phyloP scores from a whole-genome alignment of 331 rosid genomes.

The Dryas integrifolia region DNA sequence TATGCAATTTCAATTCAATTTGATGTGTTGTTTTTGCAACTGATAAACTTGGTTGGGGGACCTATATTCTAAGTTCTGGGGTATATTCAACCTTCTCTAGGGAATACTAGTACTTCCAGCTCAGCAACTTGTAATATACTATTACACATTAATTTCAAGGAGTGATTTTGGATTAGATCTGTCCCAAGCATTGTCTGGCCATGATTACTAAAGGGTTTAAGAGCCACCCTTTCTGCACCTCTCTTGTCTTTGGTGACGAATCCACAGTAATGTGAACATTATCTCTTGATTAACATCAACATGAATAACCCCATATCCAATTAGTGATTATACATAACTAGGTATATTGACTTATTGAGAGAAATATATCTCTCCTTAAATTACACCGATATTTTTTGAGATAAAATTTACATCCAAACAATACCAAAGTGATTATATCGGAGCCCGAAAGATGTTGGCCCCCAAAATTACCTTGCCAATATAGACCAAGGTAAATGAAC shows the following conservation, averaged over 20 bases:
- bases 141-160: conserved; percentile 29
- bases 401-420: too few relatives aligned
- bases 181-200: conserved; percentile 53
- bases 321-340: too few relatives aligned
- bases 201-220: conserved; percentile 31
- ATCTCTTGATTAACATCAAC: conserved; percentile 10
- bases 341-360: too few relatives aligned
- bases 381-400: too few relatives aligned
- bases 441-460: too few relatives aligned
- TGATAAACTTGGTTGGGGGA: conserved; percentile 4
- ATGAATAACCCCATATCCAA: neutral
- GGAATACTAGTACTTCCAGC: conserved; percentile 9
- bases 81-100: neutral
- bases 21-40: conserved; percentile 16
- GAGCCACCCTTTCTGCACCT: conserved; percentile 19
- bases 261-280: conserved; percentile 8
- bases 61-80: neutral
- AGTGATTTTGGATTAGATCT: conserved; percentile 57
- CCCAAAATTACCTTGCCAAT: neutral
- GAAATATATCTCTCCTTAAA: too few relatives aligned
- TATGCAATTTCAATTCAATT: conserved; percentile 8
- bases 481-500: neutral
- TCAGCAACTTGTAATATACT: conserved; percentile 27
- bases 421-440: too few relatives aligned
- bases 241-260: conserved; percentile 22